Conservation (phyloP, 306 rosid species). For the Rubus parviflorus region DNA sequence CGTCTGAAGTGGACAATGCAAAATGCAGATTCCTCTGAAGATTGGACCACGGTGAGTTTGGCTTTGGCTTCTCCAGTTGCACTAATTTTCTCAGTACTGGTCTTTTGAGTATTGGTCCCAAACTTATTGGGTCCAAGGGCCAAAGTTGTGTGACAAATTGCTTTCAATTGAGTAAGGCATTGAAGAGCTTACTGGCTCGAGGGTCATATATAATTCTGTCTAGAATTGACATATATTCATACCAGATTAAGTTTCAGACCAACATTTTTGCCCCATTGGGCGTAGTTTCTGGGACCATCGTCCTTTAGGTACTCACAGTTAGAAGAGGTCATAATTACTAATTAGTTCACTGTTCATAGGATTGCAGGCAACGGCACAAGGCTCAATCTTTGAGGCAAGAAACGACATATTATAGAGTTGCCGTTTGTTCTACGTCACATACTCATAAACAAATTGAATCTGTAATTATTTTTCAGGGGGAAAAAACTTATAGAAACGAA, state of each 20-base stretch:
- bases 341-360: not conserved
- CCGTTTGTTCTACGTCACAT: not conserved
- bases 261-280: not conserved
- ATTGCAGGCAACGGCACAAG: not conserved
- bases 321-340: not conserved
- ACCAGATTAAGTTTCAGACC: too few relatives aligned
- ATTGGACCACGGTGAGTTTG: constrained; percentile 35
- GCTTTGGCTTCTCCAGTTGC: constrained; percentile 8
- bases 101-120: constrained; percentile 34
- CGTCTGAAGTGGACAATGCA: constrained; percentile 6
- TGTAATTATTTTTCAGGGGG: not conserved
- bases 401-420: not conserved
- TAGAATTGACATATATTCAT: not conserved
- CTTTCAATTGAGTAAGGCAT: constrained; percentile 22
- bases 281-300: not conserved
- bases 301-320: not conserved
- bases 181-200: not conserved
- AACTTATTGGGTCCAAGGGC: constrained; percentile 3
- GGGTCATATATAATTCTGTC: not conserved
- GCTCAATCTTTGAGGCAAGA: not conserved
- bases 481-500: not conserved
- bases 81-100: not conserved
- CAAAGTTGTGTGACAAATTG: constrained; percentile 25
- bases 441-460: not conserved
- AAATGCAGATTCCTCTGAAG: constrained; percentile 15